A percentile compares a stretch with the other conserved stretches of the same genome.
These are phyloP conservation scores for Globisporangium spiculum DNA, from an alignment of 352 stramenopile species.

Conservation along the genomic window DNA sequence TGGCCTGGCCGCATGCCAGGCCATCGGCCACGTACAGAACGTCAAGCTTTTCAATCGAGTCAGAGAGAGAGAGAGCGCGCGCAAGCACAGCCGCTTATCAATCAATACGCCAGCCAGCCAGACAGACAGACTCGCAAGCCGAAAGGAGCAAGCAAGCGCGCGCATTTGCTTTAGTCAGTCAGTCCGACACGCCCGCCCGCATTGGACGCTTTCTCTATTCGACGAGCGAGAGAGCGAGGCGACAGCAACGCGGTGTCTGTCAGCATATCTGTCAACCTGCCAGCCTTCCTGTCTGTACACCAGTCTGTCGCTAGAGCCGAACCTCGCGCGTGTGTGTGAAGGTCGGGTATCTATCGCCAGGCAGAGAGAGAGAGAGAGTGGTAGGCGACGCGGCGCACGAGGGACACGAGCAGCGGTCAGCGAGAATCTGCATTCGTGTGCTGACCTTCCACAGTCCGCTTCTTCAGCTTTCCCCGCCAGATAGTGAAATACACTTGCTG, in stretches of 20 bases:
- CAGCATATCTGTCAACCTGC: not conserved
- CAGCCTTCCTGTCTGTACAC: not conserved
- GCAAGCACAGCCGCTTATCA: not conserved
- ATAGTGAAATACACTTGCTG: not conserved
- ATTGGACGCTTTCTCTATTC: not conserved
- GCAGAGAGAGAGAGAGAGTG: not conserved
- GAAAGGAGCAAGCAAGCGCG: not conserved
- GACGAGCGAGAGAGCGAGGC: not conserved
- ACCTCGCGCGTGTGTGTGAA: not conserved
- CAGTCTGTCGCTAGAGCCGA: not conserved
- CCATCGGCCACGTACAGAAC: not conserved
- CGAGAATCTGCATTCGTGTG: not conserved
- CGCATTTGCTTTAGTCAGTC: not conserved
- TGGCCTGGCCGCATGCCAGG: constrained; percentile 2
- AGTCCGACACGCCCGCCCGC: not conserved
- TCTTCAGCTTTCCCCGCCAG: not conserved
- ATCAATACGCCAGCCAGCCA: constrained; percentile 4
- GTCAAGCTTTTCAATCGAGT: constrained; percentile 9
- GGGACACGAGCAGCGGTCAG: not conserved
- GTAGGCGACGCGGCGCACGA: not conserved
- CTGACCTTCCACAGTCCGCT: not conserved
- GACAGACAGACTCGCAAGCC: not conserved
- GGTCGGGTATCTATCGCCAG: not conserved
- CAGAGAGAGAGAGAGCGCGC: constrained; percentile 1
- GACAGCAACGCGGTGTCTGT: not conserved